A percentile compares a stretch with the other conserved stretches of the same genome.
Conservation (phyloP, 805 yeast species). For the Millerago galiae region DNA sequence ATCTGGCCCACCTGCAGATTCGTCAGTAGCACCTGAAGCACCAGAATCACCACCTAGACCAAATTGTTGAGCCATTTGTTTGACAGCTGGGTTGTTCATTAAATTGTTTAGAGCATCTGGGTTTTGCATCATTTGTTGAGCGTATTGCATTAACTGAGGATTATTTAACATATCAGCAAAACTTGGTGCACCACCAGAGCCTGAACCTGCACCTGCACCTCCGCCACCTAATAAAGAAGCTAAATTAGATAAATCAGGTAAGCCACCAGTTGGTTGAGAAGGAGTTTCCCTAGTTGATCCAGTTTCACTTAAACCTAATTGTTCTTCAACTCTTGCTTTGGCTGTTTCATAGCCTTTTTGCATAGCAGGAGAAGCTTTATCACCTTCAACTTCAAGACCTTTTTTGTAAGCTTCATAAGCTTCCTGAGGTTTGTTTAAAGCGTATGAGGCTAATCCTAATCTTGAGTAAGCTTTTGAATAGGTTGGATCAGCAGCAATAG, state of each 20-base stretch:
- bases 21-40: conserved; percentile 16
- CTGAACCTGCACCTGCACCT: conserved; percentile 42
- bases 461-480: conserved; percentile 94
- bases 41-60: conserved; percentile 49
- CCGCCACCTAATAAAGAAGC: conserved; percentile 53
- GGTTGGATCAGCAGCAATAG: conserved; percentile 68
- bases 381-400: conserved; percentile 87
- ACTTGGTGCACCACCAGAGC: conserved; percentile 62
- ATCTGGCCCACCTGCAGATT: conserved; percentile 38
- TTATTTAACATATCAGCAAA: conserved; percentile 70
- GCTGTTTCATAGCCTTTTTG: conserved; percentile 91
- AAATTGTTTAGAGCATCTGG: conserved; percentile 70
- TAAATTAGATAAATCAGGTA: conserved; percentile 54
- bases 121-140: conserved; percentile 80
- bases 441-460: conserved; percentile 88
- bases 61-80: conserved; percentile 76
- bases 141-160: conserved; percentile 90
- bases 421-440: conserved; percentile 88
- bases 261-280: conserved; percentile 36
- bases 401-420: conserved; percentile 85
- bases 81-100: conserved; percentile 74
- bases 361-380: conserved; percentile 81
- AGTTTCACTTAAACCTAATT: conserved; percentile 36
- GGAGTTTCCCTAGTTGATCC: conserved; percentile 13
- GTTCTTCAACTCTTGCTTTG: conserved; percentile 77